Conservation (phyloP, 805 yeast genomes). For the Cyberlindnera veronae region DNA sequence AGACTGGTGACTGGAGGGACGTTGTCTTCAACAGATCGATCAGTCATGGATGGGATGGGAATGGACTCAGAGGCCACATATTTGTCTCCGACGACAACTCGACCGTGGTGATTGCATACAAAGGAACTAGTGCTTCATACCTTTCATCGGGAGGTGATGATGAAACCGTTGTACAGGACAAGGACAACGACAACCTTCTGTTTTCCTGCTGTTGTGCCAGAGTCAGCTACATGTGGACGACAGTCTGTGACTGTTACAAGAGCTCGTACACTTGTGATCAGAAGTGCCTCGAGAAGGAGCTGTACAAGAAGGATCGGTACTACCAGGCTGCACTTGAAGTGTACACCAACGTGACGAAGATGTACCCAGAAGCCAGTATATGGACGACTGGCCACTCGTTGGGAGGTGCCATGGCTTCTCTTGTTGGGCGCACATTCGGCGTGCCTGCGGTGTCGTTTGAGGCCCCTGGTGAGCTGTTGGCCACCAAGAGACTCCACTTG, state of each 20-base stretch:
- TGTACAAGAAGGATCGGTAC: slow-evolving; percentile 72
- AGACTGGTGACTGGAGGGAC: slow-evolving; percentile 84
- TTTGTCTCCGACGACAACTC: slow-evolving; percentile 61
- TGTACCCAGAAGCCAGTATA: slow-evolving; percentile 68
- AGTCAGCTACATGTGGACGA: slow-evolving; percentile 84
- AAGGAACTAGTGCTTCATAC: slow-evolving; percentile 89
- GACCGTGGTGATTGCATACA: slow-evolving; percentile 71
- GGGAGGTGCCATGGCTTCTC: slow-evolving; percentile 82
- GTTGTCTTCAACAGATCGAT: slow-evolving; percentile 56
- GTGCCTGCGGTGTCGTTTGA: slow-evolving; percentile 87
- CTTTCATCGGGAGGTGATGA: slow-evolving; percentile 76
- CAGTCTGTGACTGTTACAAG: slow-evolving; percentile 92
- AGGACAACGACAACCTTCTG: slow-evolving; percentile 78
- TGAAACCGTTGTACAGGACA: slow-evolving; percentile 80
- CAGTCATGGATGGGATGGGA: slow-evolving; percentile 82
- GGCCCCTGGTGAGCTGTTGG: slow-evolving; percentile 88
- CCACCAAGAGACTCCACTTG: slow-evolving; percentile 78
- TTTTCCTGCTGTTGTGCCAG: slow-evolving; percentile 97
- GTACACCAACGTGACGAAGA: slow-evolving; percentile 61
- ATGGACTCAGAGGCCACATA: slow-evolving; percentile 88
- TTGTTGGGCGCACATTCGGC: slow-evolving; percentile 87
- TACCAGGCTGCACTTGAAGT: slow-evolving; percentile 76
- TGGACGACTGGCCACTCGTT: slow-evolving; percentile 96
- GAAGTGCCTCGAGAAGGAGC: slow-evolving; percentile 74
- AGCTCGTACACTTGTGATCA: slow-evolving; percentile 85